Evolutionary conservation across 768 basidiomycete species (phyloP), one percentile per base, ranked within the genome.

Genomic region (Leccinum barrowsii): DNA sequence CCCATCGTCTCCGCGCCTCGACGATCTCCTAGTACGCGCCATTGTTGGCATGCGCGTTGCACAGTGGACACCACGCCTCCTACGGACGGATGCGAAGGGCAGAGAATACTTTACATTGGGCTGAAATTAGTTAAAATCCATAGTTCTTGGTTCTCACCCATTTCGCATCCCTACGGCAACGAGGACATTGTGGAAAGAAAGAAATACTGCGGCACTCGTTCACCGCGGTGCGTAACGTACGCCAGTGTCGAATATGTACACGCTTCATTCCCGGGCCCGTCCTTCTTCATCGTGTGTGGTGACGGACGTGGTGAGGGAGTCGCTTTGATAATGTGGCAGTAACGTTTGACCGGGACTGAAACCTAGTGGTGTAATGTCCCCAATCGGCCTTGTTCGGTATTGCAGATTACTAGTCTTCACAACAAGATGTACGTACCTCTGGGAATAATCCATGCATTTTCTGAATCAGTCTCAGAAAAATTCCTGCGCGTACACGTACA

Each of bases 401-500:
- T n/a, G 35, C 17, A 8, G 8, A n/a, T n/a, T 40, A 40, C 37
- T 17, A 8, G 17, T 40, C 37, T 40, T 40, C 17, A n/a, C 17
- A n/a, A 17, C 37, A 4, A 1, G 37, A n/a, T n/a, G 37, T 17
- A n/a, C 37, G 7, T n/a, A 17, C 35, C 35, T 37, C 12, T 40
- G 37, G 4, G 17, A 35, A 15, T 5, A 35, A 15, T 35, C 5
- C 35, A 35, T 1, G 4, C 21, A 44, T 5, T 57, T 21, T 40
- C 47, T 7, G 3, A 44, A 48, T 55, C 10, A 13, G 35, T 15
- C 42, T 17, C 37, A 35, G 19, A 32, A 37, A 28, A 17, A 34
- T 56, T 28, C 30, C 15, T 30, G 13, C 37, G 42, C 15, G 32
- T 55, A 67, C 54, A 67, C 53, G 59, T 59, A 63, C 54, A 56